phyloP scores from a whole-genome alignment of 441 rosid genomes.

The Daphne laureola region DNA sequence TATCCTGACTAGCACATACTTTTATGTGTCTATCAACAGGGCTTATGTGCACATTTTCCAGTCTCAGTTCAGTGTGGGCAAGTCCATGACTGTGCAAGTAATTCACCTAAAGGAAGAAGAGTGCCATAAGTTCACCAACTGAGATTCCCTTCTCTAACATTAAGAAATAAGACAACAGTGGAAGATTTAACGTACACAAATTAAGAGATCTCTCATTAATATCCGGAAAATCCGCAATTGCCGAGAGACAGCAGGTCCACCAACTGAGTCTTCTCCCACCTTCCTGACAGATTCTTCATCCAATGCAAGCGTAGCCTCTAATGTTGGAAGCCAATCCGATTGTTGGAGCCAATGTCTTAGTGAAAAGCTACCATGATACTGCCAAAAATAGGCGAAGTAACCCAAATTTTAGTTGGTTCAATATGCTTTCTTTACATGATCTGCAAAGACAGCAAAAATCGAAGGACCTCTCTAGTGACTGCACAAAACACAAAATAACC shows the following conservation, averaged over 20 bases:
- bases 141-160: background rate
- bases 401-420: background rate
- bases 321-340: constrained; percentile 90
- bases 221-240: constrained; percentile 70
- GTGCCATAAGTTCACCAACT: constrained; percentile 12
- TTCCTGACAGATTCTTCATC: constrained; percentile 86
- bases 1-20: constrained; percentile 27
- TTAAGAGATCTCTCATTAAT: constrained; percentile 87
- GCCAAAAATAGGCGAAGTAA: constrained; percentile 13
- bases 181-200: constrained; percentile 60
- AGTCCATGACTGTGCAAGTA: constrained; percentile 98
- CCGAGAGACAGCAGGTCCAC: constrained; percentile 91
- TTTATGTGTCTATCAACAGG: constrained; percentile 95
- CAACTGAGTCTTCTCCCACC: constrained; percentile 92
- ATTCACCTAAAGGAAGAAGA: constrained; percentile 52
- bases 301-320: constrained; percentile 91
- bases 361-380: constrained; percentile 96
- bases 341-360: constrained; percentile 95
- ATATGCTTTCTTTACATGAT: background rate
- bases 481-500: background rate
- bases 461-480: background rate
- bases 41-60: constrained; percentile 93
- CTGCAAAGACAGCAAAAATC: background rate
- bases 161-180: background rate
- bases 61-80: constrained; percentile 93